Base-by-base conservation (phyloP, 805 yeast genomes). In the Starmerella scarabaei region DNA sequence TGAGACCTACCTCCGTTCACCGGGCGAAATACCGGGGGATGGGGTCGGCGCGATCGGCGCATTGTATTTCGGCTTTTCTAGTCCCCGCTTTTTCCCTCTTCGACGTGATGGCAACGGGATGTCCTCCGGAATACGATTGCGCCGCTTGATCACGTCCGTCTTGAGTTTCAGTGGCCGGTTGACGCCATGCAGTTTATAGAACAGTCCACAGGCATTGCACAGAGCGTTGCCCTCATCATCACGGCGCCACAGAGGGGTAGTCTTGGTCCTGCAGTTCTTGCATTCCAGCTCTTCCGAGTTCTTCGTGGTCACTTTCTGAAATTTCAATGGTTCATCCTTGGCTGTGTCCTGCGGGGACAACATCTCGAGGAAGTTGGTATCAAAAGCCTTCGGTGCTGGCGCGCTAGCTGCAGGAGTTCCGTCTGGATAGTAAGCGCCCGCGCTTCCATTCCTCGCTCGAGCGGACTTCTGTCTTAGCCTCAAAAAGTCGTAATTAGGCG, bases 171-270 rank as follows among this genome's bases (percentile, higher is more conserved):
- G 65, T 0, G 98, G 98, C 42, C 97, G 67, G 46, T 83, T 93
- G 3, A 84, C 88, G n/a, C 96, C 97, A 54, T 88, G 97, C 19
- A 88, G 65, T 59, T 88, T 88, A 54, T 82, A 69, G 53, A 88
- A 88, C 44, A 88, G 65, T 0, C 97, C 98, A 64, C 98, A 88
- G 0, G 98, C 97, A 59, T 88, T 88, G 63, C 97, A 88, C 43
- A 88, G 64, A 0, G 95, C 93, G 53, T 82, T 79, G 2, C 96
- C 96, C 43, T 81, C 82, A 0, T 93, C 85, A 52, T 84, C 83
- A 36, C 96, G 68, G 51, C 98, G 67, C 98, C 98, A 88, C 15
- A 88, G 60, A 1, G 98, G 98, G 0, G 98, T 88, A 15, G 93
- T 85, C 47, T 71, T 75, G 0, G 98, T 88, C 53, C 80, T 77